A percentile compares a stretch with the other conserved stretches of the same genome.
phyloP scores from a whole-genome alignment of 139 green algal species.

The Chlorella vulgaris region DNA sequence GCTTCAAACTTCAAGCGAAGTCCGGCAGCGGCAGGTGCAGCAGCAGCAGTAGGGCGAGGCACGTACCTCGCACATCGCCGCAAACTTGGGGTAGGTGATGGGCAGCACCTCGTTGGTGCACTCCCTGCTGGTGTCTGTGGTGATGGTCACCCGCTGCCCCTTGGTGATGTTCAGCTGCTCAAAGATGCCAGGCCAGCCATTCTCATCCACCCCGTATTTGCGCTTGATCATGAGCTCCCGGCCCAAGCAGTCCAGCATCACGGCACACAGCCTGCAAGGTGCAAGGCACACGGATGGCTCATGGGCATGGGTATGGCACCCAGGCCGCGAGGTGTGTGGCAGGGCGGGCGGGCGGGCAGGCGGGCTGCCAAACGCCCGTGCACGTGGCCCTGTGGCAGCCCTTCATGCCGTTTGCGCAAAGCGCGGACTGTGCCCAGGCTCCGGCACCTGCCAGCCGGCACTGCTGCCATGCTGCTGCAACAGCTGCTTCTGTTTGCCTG shows the following conservation, averaged over 20 bases:
- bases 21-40: too few relatives aligned
- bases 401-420: too few relatives aligned
- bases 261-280: conserved; percentile 70
- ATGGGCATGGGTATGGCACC: not conserved
- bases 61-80: conserved; percentile 56
- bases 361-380: too few relatives aligned
- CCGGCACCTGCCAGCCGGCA: too few relatives aligned
- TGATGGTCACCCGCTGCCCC: conserved; percentile 57
- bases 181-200: conserved; percentile 70
- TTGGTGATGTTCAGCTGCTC: conserved; percentile 54
- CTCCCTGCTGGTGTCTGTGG: conserved; percentile 52
- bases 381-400: too few relatives aligned
- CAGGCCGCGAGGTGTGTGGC: too few relatives aligned
- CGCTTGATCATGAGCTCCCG: conserved; percentile 78
- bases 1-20: too few relatives aligned
- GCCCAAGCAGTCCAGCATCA: conserved; percentile 86
- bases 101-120: conserved; percentile 65
- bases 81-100: conserved; percentile 83
- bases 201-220: conserved; percentile 67
- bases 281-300: not conserved
- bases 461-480: too few relatives aligned
- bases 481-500: too few relatives aligned
- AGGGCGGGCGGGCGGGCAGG: too few relatives aligned
- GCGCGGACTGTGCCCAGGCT: too few relatives aligned
- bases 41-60: too few relatives aligned